A percentile compares a stretch with the other conserved stretches of the same genome.
phyloP scores from a whole-genome alignment of 768 basidiomycete species.

The Phanerodontia chrysosporium region DNA sequence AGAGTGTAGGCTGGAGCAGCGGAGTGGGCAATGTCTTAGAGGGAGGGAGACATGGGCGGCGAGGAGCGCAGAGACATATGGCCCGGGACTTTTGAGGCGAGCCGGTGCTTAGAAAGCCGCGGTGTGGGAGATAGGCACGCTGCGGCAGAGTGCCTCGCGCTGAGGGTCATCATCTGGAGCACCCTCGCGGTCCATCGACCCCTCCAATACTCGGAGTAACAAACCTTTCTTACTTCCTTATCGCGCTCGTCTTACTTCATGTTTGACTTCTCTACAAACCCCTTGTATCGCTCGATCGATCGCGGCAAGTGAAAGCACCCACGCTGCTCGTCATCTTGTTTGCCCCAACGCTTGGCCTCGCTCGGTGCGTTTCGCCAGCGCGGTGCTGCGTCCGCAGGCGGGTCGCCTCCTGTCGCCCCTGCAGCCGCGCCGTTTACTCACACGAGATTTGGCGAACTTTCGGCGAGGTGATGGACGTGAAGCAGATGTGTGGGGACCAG shows the following conservation, averaged over 20 bases:
- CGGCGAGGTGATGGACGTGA: too few relatives aligned
- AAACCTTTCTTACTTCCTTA: neutral
- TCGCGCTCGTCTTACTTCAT: neutral
- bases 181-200: neutral
- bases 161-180: conserved; percentile 1
- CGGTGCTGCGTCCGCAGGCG: too few relatives aligned
- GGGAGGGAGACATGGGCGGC: neutral
- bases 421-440: neutral
- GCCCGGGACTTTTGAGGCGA: neutral
- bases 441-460: neutral
- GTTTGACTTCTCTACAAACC: neutral
- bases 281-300: too few relatives aligned
- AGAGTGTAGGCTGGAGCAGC: neutral
- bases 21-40: neutral
- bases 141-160: neutral
- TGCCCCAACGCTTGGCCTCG: neutral
- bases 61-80: neutral
- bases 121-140: neutral
- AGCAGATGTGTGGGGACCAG: too few relatives aligned
- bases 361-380: neutral
- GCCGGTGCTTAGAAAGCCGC: neutral
- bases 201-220: neutral
- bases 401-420: too few relatives aligned
- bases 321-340: too few relatives aligned
- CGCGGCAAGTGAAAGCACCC: too few relatives aligned